These are phyloP conservation scores for Eucalyptus victrix DNA, from an alignment of 345 rosid genomes.

Conservation along the genomic window DNA sequence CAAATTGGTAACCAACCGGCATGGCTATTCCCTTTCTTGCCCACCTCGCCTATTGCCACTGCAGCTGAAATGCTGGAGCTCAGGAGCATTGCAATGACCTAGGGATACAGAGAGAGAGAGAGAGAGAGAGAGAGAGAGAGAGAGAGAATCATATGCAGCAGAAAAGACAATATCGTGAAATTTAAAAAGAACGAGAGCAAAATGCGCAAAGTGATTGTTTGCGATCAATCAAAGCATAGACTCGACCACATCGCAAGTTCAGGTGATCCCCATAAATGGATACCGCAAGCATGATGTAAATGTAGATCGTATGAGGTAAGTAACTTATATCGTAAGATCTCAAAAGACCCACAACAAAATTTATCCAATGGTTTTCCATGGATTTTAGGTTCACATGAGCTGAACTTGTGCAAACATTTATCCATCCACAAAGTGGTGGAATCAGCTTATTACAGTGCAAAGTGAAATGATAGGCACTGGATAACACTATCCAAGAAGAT, in stretches of 20 bases:
- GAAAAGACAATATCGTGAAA: background rate
- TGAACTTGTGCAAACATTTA: background rate
- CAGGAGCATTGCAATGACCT: slow-evolving; percentile 17
- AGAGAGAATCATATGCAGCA: background rate
- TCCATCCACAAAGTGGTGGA: background rate
- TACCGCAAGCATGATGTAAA: background rate
- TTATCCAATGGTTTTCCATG: background rate
- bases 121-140: background rate
- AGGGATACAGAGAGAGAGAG: background rate
- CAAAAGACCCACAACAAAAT: background rate
- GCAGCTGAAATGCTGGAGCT: slow-evolving; percentile 50
- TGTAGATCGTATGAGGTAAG: background rate
- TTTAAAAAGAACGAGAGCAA: background rate
- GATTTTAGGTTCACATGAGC: background rate
- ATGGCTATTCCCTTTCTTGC: slow-evolving; percentile 40
- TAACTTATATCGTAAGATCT: background rate
- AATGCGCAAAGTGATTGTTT: background rate
- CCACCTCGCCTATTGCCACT: slow-evolving; percentile 40
- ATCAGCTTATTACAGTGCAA: background rate
- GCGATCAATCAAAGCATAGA: background rate
- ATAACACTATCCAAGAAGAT: accelerated
- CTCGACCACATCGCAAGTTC: background rate
- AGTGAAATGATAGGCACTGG: background rate
- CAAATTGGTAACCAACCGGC: slow-evolving; percentile 64
- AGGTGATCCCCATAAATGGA: background rate